Evolutionary conservation across 1,284 basidiomycete genomes (phyloP), one percentile per base, ranked within the genome.

Genomic region (Neonothopanus nambi): DNA sequence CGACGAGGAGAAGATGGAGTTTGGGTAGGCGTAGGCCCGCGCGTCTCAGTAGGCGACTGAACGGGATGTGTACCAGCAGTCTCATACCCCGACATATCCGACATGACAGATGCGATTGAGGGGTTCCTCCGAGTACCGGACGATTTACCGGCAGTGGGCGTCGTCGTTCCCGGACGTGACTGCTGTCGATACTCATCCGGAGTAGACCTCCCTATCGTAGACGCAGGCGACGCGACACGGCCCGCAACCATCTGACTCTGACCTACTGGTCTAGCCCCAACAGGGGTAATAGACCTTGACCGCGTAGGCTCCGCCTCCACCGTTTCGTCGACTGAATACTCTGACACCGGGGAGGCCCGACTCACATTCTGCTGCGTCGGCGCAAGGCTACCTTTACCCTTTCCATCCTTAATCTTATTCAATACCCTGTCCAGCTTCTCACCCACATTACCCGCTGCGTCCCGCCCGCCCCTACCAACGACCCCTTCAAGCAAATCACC

Each of bases 351-450:
- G 12, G 58, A 60, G 37, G 26, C 54, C 12, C n/a, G 47, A 39
- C 49, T 40, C 26, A 26, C 20, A 64, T 65, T 12, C 66, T 64
- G 38, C 71, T 72, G 48, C 72, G 74, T 41, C 8, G 17, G 43
- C 11, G 75, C 26, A 15, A 39, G 45, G 21, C 23, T 23, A 5
- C 28, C 39, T 33, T 37, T 39, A 3, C 40, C 49, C 23, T 54
- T 48, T 13, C 47, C 48, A 44, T 17, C 84, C 68, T 83, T 84
- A 62, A 88, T 84, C 70, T 89, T 91, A 66, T 80, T 82, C 43
- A 95, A 76, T 3, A 95, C 88, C 3, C 91, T 79, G 51, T 91
- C 86, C 17, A 95, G 73, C 61, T 88, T 89, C 54, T 91, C 87
- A 28, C 83, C 84, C 9, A 89, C 70, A 1, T 78, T 80, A 40